These are phyloP conservation scores for Chalciporus sphaerocephalus DNA, from an alignment of 768 basidiomycete genomes.

Conservation along the genomic window DNA sequence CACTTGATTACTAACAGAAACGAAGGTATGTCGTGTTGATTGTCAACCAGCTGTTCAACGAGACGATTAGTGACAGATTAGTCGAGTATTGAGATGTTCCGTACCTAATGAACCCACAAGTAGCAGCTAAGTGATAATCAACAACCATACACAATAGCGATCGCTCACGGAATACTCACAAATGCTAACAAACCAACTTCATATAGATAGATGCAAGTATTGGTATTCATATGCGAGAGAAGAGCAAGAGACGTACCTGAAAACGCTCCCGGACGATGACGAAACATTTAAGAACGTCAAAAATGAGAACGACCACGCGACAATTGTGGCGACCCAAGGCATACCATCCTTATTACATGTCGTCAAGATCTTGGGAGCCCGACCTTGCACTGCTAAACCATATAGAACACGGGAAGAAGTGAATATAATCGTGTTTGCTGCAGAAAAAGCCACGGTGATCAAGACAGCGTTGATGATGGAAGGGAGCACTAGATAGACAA, in stretches of 20 bases:
- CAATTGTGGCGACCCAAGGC: constrained; percentile 39
- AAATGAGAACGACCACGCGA: constrained; percentile 39
- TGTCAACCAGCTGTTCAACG: constrained; percentile 54
- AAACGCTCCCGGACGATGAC: constrained; percentile 41
- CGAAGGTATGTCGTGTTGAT: constrained; percentile 70
- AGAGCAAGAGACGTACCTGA: constrained; percentile 14
- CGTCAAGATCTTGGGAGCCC: constrained; percentile 49
- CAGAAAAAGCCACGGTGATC: constrained; percentile 70
- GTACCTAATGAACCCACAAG: constrained; percentile 56
- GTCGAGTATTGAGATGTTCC: constrained; percentile 6
- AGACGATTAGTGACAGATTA: constrained; percentile 47
- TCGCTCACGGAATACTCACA: constrained; percentile 26
- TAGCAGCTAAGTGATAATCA: constrained; percentile 36
- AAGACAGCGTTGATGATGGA: constrained; percentile 70
- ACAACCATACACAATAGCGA: background rate
- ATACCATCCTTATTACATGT: constrained; percentile 46
- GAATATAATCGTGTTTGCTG: constrained; percentile 51
- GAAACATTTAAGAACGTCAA: constrained; percentile 65
- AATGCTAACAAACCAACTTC: constrained; percentile 71
- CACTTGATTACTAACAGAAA: constrained; percentile 48
- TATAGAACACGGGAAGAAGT: constrained; percentile 41
- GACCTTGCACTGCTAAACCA: constrained; percentile 43
- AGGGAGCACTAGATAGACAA: constrained; percentile 42
- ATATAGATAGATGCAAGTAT: constrained; percentile 23
- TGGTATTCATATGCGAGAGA: constrained; percentile 17